Evolutionary conservation across 2,329 filamentous ascomycete species (phyloP).

Genomic region (Truncatella angustata): DNA sequence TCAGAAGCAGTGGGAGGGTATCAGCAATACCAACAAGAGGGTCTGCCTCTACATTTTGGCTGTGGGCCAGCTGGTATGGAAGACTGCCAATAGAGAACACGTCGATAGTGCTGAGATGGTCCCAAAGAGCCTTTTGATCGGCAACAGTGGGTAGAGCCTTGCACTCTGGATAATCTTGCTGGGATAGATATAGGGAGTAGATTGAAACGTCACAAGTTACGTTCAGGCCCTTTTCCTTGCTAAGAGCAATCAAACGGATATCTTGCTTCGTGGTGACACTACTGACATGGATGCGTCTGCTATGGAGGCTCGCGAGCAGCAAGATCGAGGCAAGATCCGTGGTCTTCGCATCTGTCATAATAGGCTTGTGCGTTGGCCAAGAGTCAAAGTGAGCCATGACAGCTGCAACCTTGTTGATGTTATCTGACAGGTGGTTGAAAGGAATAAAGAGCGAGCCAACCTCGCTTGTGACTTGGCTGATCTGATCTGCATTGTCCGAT

Average conservation of each 20-base stretch:
- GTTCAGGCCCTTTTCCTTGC: slow-evolving; percentile 78
- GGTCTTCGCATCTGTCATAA: slow-evolving; percentile 77
- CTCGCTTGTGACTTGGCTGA: slow-evolving; percentile 68
- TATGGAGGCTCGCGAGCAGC: slow-evolving; percentile 74
- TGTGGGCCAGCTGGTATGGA: slow-evolving; percentile 70
- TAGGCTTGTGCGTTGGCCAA: slow-evolving; percentile 76
- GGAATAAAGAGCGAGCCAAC: slow-evolving; percentile 81
- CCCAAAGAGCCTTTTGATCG: slow-evolving; percentile 74
- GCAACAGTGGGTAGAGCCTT: slow-evolving; percentile 62
- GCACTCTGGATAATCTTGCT: slow-evolving; percentile 67
- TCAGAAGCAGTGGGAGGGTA: slow-evolving; percentile 71
- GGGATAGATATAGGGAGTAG: slow-evolving; percentile 73
- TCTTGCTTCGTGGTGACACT: slow-evolving; percentile 81
- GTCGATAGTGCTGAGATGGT: slow-evolving; percentile 70
- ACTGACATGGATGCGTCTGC: slow-evolving; percentile 74
- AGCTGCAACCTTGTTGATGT: slow-evolving; percentile 79
- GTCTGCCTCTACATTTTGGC: slow-evolving; percentile 48
- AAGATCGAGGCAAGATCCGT: slow-evolving; percentile 80
- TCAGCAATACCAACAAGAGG: slow-evolving; percentile 69
- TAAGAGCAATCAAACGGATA: slow-evolving; percentile 72
- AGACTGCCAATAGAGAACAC: slow-evolving; percentile 78
- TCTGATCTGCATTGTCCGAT: slow-evolving; percentile 70
- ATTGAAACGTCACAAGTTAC: slow-evolving; percentile 83
- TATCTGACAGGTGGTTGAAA: slow-evolving; percentile 78
- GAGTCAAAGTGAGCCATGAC: slow-evolving; percentile 76